Conservation (phyloP, 352 stramenopile species). For the Blastocystis sp. region DNA sequence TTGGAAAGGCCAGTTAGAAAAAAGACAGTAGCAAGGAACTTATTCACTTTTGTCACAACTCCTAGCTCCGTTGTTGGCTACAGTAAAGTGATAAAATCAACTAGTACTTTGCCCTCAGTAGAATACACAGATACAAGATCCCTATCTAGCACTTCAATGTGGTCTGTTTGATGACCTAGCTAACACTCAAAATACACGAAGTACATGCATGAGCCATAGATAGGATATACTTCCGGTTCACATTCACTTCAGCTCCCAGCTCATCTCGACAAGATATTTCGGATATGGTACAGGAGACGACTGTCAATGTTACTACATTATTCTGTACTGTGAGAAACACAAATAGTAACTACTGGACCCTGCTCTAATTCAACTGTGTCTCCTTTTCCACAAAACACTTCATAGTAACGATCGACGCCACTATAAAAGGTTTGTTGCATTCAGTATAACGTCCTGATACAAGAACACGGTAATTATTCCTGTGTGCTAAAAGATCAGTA, state of each 20-base stretch:
- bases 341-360: background rate
- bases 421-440: background rate
- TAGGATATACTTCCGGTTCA: background rate
- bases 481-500: background rate
- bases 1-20: background rate
- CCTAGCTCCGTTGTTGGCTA: background rate
- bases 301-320: background rate
- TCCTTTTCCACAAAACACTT: conserved; percentile 30
- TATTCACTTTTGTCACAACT: conserved; percentile 8
- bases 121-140: conserved; percentile 3
- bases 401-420: background rate
- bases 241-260: background rate
- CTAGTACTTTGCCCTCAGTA: background rate
- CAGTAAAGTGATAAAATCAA: background rate
- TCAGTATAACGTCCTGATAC: background rate
- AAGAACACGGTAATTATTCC: background rate
- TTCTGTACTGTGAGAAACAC: background rate
- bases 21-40: background rate
- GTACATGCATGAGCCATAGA: conserved; percentile 26
- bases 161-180: conserved; percentile 7
- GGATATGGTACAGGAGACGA: background rate
- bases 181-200: background rate
- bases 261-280: background rate
- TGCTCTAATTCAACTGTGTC: background rate
- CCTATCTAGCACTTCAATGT: background rate